Evolutionary conservation across 805 yeast genomes (phyloP).

Genomic region (Grigorovia yakushimaensis): DNA sequence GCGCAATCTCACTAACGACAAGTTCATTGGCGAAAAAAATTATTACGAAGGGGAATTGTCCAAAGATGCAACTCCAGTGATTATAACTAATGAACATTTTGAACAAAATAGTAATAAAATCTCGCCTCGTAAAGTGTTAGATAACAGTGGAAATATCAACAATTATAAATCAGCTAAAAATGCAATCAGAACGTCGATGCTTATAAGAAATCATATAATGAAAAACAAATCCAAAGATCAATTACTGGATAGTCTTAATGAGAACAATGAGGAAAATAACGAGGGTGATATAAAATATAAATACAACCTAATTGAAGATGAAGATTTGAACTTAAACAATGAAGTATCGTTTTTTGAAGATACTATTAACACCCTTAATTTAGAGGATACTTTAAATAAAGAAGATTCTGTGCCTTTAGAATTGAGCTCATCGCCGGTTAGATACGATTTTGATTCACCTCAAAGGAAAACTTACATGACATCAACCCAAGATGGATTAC

Average conservation of each 20-base stretch:
- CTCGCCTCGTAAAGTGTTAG: neutral
- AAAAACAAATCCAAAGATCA: neutral
- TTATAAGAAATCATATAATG: constrained; percentile 4
- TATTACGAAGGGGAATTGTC: neutral
- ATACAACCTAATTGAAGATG: too few relatives aligned
- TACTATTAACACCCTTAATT: neutral
- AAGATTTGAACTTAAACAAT: constrained; percentile 1
- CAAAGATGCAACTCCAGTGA: neutral
- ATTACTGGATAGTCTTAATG: neutral
- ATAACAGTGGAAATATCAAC: neutral
- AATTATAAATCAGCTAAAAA: constrained; percentile 9
- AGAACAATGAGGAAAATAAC: neutral
- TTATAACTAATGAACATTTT: neutral
- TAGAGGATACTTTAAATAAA: neutral
- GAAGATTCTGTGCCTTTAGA: neutral
- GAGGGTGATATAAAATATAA: neutral
- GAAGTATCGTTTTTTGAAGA: neutral
- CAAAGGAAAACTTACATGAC: neutral
- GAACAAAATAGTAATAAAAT: neutral
- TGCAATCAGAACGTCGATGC: constrained; percentile 16
- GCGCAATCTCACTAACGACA: neutral
- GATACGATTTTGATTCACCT: neutral
- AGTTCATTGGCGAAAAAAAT: neutral
- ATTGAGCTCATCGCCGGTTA: neutral
- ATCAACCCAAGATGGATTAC: neutral